A percentile compares a stretch with the other conserved stretches of the same genome.
Evolutionary conservation across 2,329 filamentous ascomycete genomes (phyloP).

Genomic region (Ophiostoma piceae): DNA sequence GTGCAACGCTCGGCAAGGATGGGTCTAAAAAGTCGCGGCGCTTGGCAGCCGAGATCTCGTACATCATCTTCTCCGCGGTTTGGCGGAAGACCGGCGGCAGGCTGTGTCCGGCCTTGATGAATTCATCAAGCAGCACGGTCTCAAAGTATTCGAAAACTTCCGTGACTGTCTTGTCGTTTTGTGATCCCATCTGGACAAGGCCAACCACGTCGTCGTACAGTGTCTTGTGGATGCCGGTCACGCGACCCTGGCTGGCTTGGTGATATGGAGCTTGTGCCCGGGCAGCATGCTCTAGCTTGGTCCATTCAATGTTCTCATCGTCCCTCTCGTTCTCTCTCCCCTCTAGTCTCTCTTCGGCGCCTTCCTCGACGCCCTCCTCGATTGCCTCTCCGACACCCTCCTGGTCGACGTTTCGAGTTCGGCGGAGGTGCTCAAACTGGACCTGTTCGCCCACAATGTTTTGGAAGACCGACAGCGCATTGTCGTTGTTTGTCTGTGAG

Average conservation of each 20-base stretch:
- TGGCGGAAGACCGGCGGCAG: conserved; percentile 34
- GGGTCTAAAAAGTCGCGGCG: conserved; percentile 31
- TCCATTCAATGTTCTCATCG: background rate
- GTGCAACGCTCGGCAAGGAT: conserved; percentile 37
- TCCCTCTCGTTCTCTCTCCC: background rate
- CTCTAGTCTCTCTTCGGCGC: background rate
- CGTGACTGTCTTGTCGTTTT: conserved; percentile 25
- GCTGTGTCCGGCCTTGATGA: conserved; percentile 28
- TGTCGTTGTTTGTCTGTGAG: conserved; percentile 17
- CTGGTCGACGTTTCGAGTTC: background rate
- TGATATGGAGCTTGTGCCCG: background rate
- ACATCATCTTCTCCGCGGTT: conserved; percentile 32
- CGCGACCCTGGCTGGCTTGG: conserved; percentile 17
- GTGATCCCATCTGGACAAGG: conserved; percentile 32
- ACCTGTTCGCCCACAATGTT: conserved; percentile 25
- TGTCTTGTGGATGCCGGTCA: conserved; percentile 24
- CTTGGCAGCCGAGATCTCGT: conserved; percentile 34
- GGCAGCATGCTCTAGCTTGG: conserved; percentile 5
- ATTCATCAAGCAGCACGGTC: conserved; percentile 32
- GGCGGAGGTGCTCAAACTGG: conserved; percentile 4
- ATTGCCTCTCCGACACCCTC: background rate
- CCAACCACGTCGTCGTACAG: conserved; percentile 32
- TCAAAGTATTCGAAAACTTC: conserved; percentile 35
- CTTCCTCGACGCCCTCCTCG: background rate
- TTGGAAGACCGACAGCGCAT: conserved; percentile 27